Evolutionary conservation across 75 land plant genomes (phyloP), one percentile per base, ranked within the genome.

Genomic region (Pinus tabuliformis): DNA sequence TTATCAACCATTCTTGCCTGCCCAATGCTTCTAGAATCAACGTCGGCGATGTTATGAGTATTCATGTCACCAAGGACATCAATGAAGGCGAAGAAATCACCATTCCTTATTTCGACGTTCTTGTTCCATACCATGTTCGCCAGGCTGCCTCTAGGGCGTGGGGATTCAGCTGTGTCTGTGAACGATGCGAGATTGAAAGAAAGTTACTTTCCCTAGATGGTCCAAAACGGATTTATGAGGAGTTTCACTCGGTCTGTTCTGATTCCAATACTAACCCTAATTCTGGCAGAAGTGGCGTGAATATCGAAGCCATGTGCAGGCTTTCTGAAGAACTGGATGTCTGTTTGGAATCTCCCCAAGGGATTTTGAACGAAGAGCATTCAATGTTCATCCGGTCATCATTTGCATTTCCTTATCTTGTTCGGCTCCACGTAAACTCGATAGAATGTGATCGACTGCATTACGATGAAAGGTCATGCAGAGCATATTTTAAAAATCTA

Each of bases 181-280:
- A 56, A 74, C 81, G 92, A 78, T 90, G 92, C 81, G 24, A 57
- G 57, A 77, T 85, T 22, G 92, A 90, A 65, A 81, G 72, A 7
- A 63, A 13, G 11, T 7, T 77, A 64, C 7, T 64, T 36, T 2
- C 17, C 3, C 15, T 6, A 17, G n/a, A 5, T 9, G 54, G 52
- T 6, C 52, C 52, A 0, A 45, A 45, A 8, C 16, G 28, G 5
- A 33, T 30, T 30, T 2, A 16, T 17, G 18, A 64, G n/a, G 13
- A 17, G 5, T 37, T 64, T 33, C 18, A 64, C 1, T 12, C 68
- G 9, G 3, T 5, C n/a, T 64, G 5, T 37, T 5, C 15, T 36
- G 18, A 3, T 30, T 39, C 42, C 5, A 39, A 37, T 4, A 37
- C 3, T 37, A 37, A 37, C 39, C 39, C 39, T 37, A 5, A 6